Evolutionary conservation across 345 rosid genomes (phyloP), one percentile per base, ranked within the genome.

Genomic region (Aurinia saxatilis): DNA sequence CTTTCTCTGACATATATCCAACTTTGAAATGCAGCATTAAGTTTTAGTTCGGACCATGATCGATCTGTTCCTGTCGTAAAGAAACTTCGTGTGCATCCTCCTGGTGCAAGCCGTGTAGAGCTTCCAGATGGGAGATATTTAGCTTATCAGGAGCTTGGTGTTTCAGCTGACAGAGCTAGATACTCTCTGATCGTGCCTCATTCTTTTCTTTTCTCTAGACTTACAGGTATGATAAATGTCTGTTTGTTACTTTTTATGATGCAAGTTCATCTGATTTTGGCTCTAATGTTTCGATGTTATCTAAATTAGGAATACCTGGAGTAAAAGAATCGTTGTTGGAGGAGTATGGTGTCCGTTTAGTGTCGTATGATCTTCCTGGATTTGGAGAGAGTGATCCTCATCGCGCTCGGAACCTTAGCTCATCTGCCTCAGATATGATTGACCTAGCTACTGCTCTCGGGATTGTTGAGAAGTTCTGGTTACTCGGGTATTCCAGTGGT

Each of bases 351-450:
- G 77, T 89, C 52, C 87, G 87, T 34, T 77, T 87, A 73, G 70
- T 92, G 51, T 81, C 95, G 11, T 92, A 85, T 74, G 98, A 92
- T 70, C 93, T 87, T 73, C 97, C 98, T 63, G 97, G 98, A 46
- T 89, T 92, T 77, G 98, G 98, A 58, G 98, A 92, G 77, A 92
- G 98, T 66, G 98, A 89, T 81, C 88, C 91, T 70, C 88, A 82
- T 75, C 79, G 84, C 34, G 52, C 57, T 68, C 76, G 98, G 67
- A 80, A 82, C 70, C 90, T 89, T 37, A 92, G 85, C 50, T 83
- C 98, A 35, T 92, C 95, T 36, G 95, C 97, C 6, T 47, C 74
- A 4, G 97, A 92, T 72, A 85, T 92, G 80, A 73, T 80, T 39
- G 64, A 72, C 57, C 74, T 92, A 52, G 98, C 90, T 23, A 37